Base-by-base conservation (phyloP, 352 stramenopile genomes). In the Globisporangium heterothallicum region DNA sequence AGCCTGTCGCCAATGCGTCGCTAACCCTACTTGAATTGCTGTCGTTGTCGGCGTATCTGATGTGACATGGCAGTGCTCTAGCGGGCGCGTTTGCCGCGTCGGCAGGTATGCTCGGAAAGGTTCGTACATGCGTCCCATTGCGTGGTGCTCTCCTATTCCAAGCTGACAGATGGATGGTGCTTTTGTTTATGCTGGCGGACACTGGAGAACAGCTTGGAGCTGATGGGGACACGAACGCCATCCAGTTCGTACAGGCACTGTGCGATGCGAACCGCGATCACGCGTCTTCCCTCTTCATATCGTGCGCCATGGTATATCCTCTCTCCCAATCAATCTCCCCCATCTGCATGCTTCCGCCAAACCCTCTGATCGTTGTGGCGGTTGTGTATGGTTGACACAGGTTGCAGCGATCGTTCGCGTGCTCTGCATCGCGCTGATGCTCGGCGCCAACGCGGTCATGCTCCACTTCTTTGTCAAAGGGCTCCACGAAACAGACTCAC, bases 401-500 rank as follows among this genome's bases (percentile, higher is more conserved):
- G 12, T 71, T 2, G 57, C 61, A 25, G 60, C 56, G 24, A 29
- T 72, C 4, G 51, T 68, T 16, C 83, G 78, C n/a, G 44, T 81
- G 2, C 35, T 63, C 22, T 86, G 75, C 52, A 74, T 94, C 22
- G 66, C 42, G 0, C 63, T 87, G 13, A 94, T 94, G 83, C 66
- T 94, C 34, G 61, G 51, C 14, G 72, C 68, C 8, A 92, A 94
- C 48, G 72, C 63, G 0, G 46, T 89, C 42, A 94, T 94, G 83
- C 71, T 94, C 45, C 72, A 63, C 58, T 91, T 67, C 63, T 94
- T 94, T 43, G 77, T 94, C 52, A 78, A 85, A 22, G 80, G 80
- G 0, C 58, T 94, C 1, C 83, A 94, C 35, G 80, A 92, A 62
- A 92, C 83, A 13, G 83, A 94, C 64, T 94, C 83, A 18, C 73